A percentile compares a stretch with the other conserved stretches of the same genome.
Evolutionary conservation across 2,329 filamentous ascomycete species (phyloP).

Genomic region (Eutypella sp.): DNA sequence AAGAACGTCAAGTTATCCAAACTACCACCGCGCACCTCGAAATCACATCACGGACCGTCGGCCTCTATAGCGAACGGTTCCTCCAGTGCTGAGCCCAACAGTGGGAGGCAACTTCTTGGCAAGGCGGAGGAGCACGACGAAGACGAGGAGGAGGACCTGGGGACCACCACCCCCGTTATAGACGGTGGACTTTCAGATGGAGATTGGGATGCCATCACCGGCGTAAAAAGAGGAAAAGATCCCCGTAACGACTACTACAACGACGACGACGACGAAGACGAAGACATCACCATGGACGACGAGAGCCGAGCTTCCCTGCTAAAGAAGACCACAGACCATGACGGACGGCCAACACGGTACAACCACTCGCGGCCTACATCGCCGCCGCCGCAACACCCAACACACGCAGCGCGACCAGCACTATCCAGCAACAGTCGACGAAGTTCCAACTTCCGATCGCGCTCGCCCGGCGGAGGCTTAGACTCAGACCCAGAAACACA

Average conservation of each 20-base stretch:
- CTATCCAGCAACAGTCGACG: conserved; percentile 46
- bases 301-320: conserved; percentile 40
- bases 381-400: conserved; percentile 21
- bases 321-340: conserved; percentile 24
- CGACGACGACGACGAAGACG: conserved; percentile 35
- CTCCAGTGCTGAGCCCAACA: neutral
- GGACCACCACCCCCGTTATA: neutral
- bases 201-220: neutral
- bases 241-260: conserved; percentile 31
- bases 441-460: conserved; percentile 68
- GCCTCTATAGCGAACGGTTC: neutral
- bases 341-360: conserved; percentile 21
- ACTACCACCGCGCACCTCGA: neutral
- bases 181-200: neutral
- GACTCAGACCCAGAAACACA: too few relatives aligned
- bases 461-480: too few relatives aligned
- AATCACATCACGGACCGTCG: neutral
- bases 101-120: conserved; percentile 8
- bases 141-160: conserved; percentile 4
- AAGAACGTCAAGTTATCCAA: neutral
- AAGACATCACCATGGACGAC: conserved; percentile 29
- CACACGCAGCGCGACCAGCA: conserved; percentile 28
- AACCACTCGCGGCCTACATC: conserved; percentile 22
- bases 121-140: too few relatives aligned
- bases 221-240: conserved; percentile 10